phyloP scores from a whole-genome alignment of 306 rosid genomes.

The Inga laurina region DNA sequence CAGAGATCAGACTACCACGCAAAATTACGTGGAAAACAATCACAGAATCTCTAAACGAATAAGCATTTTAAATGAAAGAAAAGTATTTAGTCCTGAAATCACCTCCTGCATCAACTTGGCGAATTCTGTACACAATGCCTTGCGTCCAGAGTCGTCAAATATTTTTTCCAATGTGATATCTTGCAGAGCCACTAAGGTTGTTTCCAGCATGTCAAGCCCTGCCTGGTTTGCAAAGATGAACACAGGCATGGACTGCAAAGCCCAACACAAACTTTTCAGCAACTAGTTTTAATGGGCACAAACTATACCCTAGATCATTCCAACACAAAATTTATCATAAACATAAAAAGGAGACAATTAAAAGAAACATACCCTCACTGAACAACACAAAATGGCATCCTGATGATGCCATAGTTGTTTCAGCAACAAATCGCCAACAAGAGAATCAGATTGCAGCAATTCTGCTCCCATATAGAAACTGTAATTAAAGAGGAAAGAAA shows the following conservation, averaged over 20 bases:
- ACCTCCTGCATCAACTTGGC: slow-evolving; percentile 95
- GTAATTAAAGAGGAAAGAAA: neutral
- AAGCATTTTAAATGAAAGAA: neutral
- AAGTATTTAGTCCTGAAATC: neutral
- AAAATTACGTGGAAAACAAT: neutral
- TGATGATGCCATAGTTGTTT: slow-evolving; percentile 88
- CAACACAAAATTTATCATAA: neutral
- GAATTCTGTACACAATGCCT: slow-evolving; percentile 72
- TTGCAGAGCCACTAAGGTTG: slow-evolving; percentile 89
- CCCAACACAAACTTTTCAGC: neutral
- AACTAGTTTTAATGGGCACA: neutral
- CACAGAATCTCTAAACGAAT: neutral
- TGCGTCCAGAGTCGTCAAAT: slow-evolving; percentile 85
- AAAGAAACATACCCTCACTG: slow-evolving; percentile 59
- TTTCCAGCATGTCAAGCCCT: slow-evolving; percentile 96
- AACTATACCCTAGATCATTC: neutral
- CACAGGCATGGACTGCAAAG: slow-evolving; percentile 70
- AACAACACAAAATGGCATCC: slow-evolving; percentile 92
- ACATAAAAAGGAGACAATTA: neutral
- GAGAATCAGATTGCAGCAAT: slow-evolving; percentile 63
- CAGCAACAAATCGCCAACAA: slow-evolving; percentile 61
- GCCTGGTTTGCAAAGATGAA: slow-evolving; percentile 93
- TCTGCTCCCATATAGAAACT: slow-evolving; percentile 61
- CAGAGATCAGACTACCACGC: neutral
- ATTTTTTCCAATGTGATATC: slow-evolving; percentile 91